A percentile compares a stretch with the other conserved stretches of the same genome.
These are phyloP conservation scores for Talaromyces pinophilus DNA, from an alignment of 2,329 filamentous ascomycete species.

Conservation along the genomic window DNA sequence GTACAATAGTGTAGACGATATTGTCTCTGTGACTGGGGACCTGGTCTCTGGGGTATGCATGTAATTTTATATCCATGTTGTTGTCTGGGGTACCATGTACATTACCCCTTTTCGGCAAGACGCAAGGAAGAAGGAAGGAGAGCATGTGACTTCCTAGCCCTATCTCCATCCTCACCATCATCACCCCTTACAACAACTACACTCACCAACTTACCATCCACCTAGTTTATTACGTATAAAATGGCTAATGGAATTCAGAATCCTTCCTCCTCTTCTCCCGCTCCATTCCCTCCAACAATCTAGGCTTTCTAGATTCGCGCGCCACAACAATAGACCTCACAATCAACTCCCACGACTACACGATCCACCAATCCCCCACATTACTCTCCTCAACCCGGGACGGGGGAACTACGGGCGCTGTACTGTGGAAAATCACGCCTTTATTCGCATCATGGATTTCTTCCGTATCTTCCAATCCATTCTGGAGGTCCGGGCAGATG, in stretches of 20 bases:
- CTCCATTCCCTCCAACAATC: conserved; percentile 69
- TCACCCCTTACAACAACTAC: background rate
- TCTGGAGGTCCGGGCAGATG: conserved; percentile 52
- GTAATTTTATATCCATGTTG: background rate
- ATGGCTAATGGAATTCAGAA: conserved; percentile 56
- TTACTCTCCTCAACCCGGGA: conserved; percentile 75
- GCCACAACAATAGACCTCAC: conserved; percentile 66
- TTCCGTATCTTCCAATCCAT: conserved; percentile 51
- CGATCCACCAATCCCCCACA: conserved; percentile 79
- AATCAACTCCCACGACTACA: conserved; percentile 69
- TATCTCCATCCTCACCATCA: background rate
- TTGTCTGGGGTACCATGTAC: background rate
- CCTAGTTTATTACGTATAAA: background rate
- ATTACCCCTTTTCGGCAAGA: conserved; percentile 21
- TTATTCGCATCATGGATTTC: conserved; percentile 79
- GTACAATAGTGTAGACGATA: background rate
- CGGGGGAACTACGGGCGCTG: conserved; percentile 74
- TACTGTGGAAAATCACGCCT: conserved; percentile 90
- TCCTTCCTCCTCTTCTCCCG: conserved; percentile 84
- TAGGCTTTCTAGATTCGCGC: conserved; percentile 80
- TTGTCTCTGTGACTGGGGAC: background rate
- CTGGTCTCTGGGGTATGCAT: background rate
- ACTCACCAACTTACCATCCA: background rate
- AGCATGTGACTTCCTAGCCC: conserved; percentile 20
- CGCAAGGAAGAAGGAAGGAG: background rate